Conservation (phyloP, 2,329 filamentous ascomycete genomes). For the Juglanconis juglandina region DNA sequence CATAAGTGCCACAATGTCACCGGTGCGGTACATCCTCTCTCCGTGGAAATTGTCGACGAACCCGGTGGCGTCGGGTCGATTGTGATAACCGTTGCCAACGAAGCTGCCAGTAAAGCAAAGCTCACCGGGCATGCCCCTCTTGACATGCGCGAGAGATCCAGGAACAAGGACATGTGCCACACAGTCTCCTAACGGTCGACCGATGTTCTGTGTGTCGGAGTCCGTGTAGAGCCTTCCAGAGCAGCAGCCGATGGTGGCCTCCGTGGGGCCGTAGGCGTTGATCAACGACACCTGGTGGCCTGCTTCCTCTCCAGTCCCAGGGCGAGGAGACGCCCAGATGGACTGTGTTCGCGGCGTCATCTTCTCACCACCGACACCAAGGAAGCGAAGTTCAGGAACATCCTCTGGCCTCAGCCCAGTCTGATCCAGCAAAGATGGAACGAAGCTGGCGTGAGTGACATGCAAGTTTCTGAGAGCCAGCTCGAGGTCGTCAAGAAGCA, state of each 20-base stretch:
- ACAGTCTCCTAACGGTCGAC: constrained; percentile 3
- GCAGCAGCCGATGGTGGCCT: constrained; percentile 19
- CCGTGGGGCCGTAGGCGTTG: constrained; percentile 14
- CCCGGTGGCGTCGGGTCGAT: not conserved
- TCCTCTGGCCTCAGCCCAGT: constrained; percentile 4
- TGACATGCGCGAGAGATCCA: not conserved
- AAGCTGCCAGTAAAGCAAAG: constrained; percentile 17
- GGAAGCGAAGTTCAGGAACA: not conserved
- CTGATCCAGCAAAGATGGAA: constrained; percentile 10
- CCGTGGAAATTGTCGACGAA: constrained; percentile 14
- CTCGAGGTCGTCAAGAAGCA: constrained; percentile 6
- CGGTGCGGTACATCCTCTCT: constrained; percentile 21
- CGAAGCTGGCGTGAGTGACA: constrained; percentile 7
- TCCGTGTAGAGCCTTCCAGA: constrained; percentile 28
- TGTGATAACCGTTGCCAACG: constrained; percentile 19
- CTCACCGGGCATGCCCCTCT: constrained; percentile 9
- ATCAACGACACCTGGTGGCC: constrained; percentile 16
- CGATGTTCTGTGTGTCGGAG: constrained; percentile 27
- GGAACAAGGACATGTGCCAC: constrained; percentile 4
- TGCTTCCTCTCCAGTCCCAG: constrained; percentile 24
- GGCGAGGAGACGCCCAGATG: too few relatives aligned
- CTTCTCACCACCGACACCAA: constrained; percentile 28
- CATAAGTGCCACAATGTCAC: constrained; percentile 21
- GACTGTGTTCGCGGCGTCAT: too few relatives aligned
- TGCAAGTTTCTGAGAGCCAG: constrained; percentile 4